Base-by-base conservation (phyloP, 1,139 yeast genomes). In the Blastobotrys capitulatus region DNA sequence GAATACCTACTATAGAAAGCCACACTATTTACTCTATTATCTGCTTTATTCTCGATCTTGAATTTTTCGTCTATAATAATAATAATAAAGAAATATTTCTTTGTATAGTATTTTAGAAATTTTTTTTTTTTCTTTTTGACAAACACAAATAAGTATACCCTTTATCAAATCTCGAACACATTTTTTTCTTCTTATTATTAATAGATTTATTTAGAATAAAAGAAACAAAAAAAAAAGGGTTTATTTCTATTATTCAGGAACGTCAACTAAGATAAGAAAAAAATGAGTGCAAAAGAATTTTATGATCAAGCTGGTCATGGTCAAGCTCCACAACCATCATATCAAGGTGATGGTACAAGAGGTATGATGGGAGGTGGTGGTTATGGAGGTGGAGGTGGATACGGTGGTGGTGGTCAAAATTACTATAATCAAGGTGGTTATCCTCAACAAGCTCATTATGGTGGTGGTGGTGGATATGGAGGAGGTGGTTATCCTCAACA, bases 221-320 rank as follows among this genome's bases (percentile, higher is more conserved):
- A 18, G 16, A 22, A 37, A 37, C 27, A n/a, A n/a, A 6, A 19
- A n/a, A 37, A 37, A n/a, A n/a, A n/a, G n/a, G n/a, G n/a, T n/a
- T n/a, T n/a, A n/a, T n/a, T n/a, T n/a, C n/a, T n/a, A n/a, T n/a
- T n/a, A n/a, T n/a, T n/a, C n/a, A n/a, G n/a, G n/a, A n/a, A n/a
- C n/a, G n/a, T n/a, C n/a, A n/a, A n/a, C n/a, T n/a, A n/a, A 13
- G 19, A 37, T 31, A 36, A 32, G 15, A 39, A 18, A 16, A 44
- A 26, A 26, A 59, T 59, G 62, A 59, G 61, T 48, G 61, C 61
- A 13, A 58, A 58, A 48, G 62, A 59, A 39, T 59, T 55, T 45
- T 59, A 58, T 54, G 52, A 53, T 48, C 55, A 56, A 36, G 35
- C 36, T 31, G 48, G 31, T 13, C 16, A n/a, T n/a, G n/a, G n/a